Evolutionary conservation across 176 grass and related monocot genomes (phyloP), one percentile per base, ranked within the genome.

Genomic region (Cocos nucifera): DNA sequence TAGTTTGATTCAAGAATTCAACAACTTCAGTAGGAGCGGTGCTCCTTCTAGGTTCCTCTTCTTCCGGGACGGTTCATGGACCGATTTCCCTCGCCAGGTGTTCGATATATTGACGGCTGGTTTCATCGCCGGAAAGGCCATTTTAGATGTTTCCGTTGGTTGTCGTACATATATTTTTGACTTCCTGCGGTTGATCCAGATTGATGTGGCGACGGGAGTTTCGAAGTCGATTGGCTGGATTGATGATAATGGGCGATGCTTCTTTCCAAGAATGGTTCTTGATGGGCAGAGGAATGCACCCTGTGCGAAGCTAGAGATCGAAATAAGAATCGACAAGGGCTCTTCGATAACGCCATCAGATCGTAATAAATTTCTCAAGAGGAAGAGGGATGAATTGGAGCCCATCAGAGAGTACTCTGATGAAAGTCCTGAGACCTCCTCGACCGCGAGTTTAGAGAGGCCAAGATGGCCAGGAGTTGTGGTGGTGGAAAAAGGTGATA

Each of bases 331-430:
- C 14, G 18, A 50, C 30, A 17, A 20, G 25, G 21, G 49, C 28
- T 73, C 57, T 8, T 16, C 21, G 29, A n/a, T 15, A 10, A 4
- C 66, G 15, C 14, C 35, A 8, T 44, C 22, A 7, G 56, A 52
- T 17, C 15, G 69, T 22, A 50, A 69, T 6, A 28, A 22, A 4
- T 54, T 14, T 3, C 30, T 50, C 24, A 74, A 51, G 53, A 53
- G 52, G 62, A 70, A 56, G 51, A 64, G 19, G 35, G 35, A 44
- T 44, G 35, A 44, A 44, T n/a, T 62, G 54, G 5, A 79, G 55
- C 10, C 69, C 71, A 4, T 83, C 24, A 78, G 80, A 22, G 82
- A 86, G 53, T 6, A 76, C 17, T 78, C 82, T 2, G 53, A 56
- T 19, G 69, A 68, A 19, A 49, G 49, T 16, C 25, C 50, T 30